Conservation (phyloP, 176 grass and related monocot genomes). For the Oryza coarctata region DNA sequence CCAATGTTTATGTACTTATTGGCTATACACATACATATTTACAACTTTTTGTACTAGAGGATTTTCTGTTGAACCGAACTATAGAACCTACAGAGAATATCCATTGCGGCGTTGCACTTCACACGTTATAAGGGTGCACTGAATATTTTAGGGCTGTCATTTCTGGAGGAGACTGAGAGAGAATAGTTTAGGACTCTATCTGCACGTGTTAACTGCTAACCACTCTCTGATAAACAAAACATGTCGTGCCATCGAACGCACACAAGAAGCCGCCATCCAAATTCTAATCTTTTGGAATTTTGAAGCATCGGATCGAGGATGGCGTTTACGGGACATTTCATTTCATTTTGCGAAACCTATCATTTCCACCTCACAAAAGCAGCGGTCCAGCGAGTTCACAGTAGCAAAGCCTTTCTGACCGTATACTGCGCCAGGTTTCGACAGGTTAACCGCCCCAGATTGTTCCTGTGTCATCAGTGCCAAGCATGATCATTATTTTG, state of each 20-base stretch:
- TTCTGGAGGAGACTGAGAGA: not conserved
- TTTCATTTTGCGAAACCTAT: not conserved
- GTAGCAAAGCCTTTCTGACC: not conserved
- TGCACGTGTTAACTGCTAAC: slow-evolving; percentile 30
- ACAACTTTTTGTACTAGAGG: no score
- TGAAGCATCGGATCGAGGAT: not conserved
- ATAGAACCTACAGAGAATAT: slow-evolving; percentile 1
- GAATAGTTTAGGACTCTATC: not conserved
- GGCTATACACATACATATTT: no score
- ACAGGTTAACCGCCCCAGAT: slow-evolving; percentile 34
- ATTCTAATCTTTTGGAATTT: not conserved
- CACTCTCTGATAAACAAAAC: not conserved
- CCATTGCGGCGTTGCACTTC: not conserved
- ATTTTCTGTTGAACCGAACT: not conserved
- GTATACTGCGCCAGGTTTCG: not conserved
- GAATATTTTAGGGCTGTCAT: not conserved
- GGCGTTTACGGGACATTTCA: not conserved
- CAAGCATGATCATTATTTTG: slow-evolving; percentile 3
- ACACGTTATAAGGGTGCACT: not conserved
- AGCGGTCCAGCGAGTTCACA: not conserved
- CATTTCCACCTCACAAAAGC: not conserved
- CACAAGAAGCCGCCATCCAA: not conserved
- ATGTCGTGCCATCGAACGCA: not conserved
- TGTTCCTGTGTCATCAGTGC: slow-evolving; percentile 21
- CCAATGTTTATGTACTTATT: no score